These are phyloP conservation scores for Barbatosphaeria neglecta DNA, from an alignment of 495 filamentous ascomycete species.

Conservation along the genomic window DNA sequence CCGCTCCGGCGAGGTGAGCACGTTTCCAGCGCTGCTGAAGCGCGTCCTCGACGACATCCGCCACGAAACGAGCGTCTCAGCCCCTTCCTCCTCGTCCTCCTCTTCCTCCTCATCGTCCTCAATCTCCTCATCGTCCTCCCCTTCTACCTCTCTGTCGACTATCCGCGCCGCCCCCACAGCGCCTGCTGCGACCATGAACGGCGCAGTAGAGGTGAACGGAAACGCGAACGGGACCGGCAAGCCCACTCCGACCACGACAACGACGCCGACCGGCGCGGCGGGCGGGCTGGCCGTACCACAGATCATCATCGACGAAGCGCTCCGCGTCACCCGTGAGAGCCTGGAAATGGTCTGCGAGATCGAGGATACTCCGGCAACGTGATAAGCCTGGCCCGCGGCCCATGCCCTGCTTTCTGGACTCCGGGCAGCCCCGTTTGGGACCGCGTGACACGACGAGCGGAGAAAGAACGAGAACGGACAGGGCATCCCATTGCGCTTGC, in stretches of 20 bases:
- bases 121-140: neutral
- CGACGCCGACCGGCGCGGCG: slow-evolving; percentile 2
- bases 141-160: neutral
- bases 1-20: slow-evolving; percentile 39
- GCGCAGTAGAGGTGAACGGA: slow-evolving; percentile 12
- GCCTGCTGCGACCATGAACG: slow-evolving; percentile 7
- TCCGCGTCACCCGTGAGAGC: slow-evolving; percentile 38
- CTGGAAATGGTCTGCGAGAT: slow-evolving; percentile 39
- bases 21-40: slow-evolving; percentile 38
- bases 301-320: slow-evolving; percentile 38
- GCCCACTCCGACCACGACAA: no score
- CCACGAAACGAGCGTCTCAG: slow-evolving; percentile 25
- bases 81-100: neutral
- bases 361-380: slow-evolving; percentile 20
- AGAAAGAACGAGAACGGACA: no score
- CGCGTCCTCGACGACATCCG: slow-evolving; percentile 43
- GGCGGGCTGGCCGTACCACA: slow-evolving; percentile 35
- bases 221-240: slow-evolving; percentile 10
- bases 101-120: neutral
- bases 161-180: slow-evolving; percentile 3
- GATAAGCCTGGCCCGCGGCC: no score
- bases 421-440: no score
- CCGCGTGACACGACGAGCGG: no score
- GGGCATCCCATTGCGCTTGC: no score
- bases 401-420: no score